A percentile compares a stretch with the other conserved stretches of the same genome.
Evolutionary conservation across 2,329 filamentous ascomycete species (phyloP).

Genomic region (Exserohilum turcica): DNA sequence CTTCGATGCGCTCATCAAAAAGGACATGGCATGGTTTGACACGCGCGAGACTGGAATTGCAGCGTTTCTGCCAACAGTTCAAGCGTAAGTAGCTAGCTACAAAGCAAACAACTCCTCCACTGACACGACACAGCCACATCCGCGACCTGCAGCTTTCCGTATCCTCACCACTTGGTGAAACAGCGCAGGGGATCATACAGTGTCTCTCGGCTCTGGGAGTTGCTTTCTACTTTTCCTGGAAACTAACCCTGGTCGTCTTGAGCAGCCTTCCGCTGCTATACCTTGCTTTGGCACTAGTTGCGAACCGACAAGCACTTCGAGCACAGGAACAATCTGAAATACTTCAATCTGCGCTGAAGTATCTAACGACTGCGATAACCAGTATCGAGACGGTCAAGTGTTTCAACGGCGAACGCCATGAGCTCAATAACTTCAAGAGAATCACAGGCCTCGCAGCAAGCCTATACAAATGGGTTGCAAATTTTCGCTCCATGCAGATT

Average conservation of each 20-base stretch:
- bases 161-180: slow-evolving; percentile 77
- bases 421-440: slow-evolving; percentile 67
- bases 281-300: slow-evolving; percentile 64
- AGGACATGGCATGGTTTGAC: slow-evolving; percentile 84
- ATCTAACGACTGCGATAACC: slow-evolving; percentile 69
- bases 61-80: slow-evolving; percentile 71
- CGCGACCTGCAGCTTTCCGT: slow-evolving; percentile 80
- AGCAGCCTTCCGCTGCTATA: slow-evolving; percentile 72
- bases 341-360: slow-evolving; percentile 72
- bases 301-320: slow-evolving; percentile 65
- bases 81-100: slow-evolving; percentile 64
- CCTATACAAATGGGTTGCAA: slow-evolving; percentile 71
- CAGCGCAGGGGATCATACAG: slow-evolving; percentile 68
- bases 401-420: slow-evolving; percentile 75
- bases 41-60: slow-evolving; percentile 70
- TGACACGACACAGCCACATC: slow-evolving; percentile 66
- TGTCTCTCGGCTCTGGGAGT: slow-evolving; percentile 69
- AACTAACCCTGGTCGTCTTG: slow-evolving; percentile 78
- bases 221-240: slow-evolving; percentile 82
- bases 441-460: slow-evolving; percentile 63
- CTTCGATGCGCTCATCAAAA: slow-evolving; percentile 71
- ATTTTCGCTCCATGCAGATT: slow-evolving; percentile 72
- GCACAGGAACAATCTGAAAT: slow-evolving; percentile 72
- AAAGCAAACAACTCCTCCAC: background rate
- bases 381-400: slow-evolving; percentile 86